Evolutionary conservation across 805 yeast species (phyloP), one percentile per base, ranked within the genome.

Genomic region (Kluyveromyces nonfermentans): DNA sequence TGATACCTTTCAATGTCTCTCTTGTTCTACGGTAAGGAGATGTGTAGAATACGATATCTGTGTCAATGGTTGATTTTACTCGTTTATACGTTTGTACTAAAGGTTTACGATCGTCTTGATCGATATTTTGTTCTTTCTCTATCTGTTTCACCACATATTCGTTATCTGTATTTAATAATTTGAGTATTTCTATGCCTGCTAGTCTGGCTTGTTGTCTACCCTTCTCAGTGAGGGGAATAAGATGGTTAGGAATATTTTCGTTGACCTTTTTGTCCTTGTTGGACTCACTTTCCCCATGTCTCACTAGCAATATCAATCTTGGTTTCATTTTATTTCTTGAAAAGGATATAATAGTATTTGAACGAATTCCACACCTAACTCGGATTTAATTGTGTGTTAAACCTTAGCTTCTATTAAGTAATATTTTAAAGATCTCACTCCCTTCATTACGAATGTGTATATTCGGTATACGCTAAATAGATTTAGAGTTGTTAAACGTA

Each of bases 221-320:
- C 10, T 69, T 66, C 8, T 67, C 71, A 0, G 97, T 89, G 40
- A 89, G 65, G 5, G 82, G 75, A 4, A 89, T 82, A 53, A 74
- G 68, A 64, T 89, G 97, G 61, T 89, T 89, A 1, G 96, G 87
- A 1, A 80, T 75, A 55, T 72, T 71, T 44, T 82, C 70, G 60
- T 89, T 89, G 42, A 89, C 88, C 1, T 78, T 66, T 59, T 89
- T 88, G 63, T 89, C 95, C 45, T 73, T 77, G 64, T 89, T 89
- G 7, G 96, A 94, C 56, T 85, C 94, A 5, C 93, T 82, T 57
- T 89, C 96, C 20, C 97, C 97, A 59, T 89, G 97, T 50, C 97
- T 78, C 10, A 89, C 79, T 21, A 89, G 69, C 41, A 89, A 68
- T 21, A 89, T 86, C 28, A 88, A 70, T 41, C 66, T 52, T n/a